A percentile compares a stretch with the other conserved stretches of the same genome.
Evolutionary conservation across 78 protist species (phyloP).

Genomic region (Protostelium mycophagum): DNA sequence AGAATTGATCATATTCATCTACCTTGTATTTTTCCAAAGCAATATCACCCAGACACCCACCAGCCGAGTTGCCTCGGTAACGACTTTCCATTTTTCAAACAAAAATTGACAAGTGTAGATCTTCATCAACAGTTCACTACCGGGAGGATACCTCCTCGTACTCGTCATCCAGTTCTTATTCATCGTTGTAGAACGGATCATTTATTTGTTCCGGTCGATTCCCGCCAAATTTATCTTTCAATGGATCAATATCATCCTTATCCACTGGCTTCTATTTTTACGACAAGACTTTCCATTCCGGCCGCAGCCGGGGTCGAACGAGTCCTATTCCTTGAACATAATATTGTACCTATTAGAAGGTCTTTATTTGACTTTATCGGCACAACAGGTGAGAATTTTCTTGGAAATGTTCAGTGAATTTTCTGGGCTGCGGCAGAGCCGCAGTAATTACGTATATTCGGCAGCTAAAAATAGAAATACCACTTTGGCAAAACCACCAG

Average conservation of each 20-base stretch:
- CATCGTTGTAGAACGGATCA: conserved; percentile 48
- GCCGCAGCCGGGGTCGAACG: conserved; percentile 1
- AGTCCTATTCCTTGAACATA: conserved; percentile 13
- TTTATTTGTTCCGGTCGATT: conserved; percentile 32
- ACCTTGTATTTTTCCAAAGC: neutral
- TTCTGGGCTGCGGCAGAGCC: conserved; percentile 35
- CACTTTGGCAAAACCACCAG: neutral
- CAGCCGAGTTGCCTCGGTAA: neutral
- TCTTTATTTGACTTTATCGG: conserved; percentile 15
- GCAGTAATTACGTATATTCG: conserved; percentile 28
- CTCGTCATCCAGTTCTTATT: conserved; percentile 31
- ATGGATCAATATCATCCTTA: conserved; percentile 19
- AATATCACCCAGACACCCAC: neutral
- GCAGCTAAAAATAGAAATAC: conserved; percentile 4
- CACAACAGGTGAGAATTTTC: conserved; percentile 46
- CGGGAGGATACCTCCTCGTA: neutral
- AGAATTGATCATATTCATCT: neutral
- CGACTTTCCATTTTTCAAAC: neutral
- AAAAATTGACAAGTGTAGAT: neutral
- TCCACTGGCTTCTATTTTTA: conserved; percentile 43
- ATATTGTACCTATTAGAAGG: conserved; percentile 38
- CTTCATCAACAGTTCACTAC: conserved; percentile 1
- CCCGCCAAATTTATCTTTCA: conserved; percentile 36
- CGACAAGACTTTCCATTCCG: conserved; percentile 11
- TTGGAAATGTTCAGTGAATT: conserved; percentile 27